Evolutionary conservation across 2,329 filamentous ascomycete species (phyloP).

Genomic region (Paraphoma chrysanthemicola): DNA sequence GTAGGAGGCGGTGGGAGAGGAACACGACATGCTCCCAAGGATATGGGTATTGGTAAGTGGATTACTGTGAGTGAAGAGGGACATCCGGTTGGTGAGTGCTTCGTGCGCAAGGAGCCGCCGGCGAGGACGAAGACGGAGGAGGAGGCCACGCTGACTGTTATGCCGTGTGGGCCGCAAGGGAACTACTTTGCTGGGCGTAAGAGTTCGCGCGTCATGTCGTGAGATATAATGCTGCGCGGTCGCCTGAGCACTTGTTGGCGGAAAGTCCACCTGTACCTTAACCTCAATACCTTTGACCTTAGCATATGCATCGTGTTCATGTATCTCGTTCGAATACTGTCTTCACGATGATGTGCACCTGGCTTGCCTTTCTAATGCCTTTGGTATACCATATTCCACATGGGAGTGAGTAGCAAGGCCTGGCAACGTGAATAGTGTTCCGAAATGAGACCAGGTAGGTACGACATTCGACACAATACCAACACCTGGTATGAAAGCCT

Average conservation of each 20-base stretch:
- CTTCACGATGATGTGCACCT: neutral
- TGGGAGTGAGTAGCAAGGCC: too few species aligned
- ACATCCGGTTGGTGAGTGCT: constrained; percentile 73
- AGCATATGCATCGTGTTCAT: neutral
- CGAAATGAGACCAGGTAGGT: too few species aligned
- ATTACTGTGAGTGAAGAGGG: constrained; percentile 68
- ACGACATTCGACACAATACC: too few species aligned
- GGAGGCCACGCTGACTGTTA: neutral
- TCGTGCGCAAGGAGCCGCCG: constrained; percentile 53
- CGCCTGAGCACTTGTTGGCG: neutral
- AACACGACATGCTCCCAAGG: constrained; percentile 64
- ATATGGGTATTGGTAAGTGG: constrained; percentile 76
- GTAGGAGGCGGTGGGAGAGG: constrained; percentile 80
- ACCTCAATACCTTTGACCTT: neutral
- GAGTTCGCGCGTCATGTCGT: neutral
- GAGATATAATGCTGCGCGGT: neutral
- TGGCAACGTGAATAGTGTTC: too few species aligned
- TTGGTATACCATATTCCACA: too few species aligned
- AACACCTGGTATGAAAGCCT: too few species aligned
- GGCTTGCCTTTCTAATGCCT: neutral
- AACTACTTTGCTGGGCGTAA: constrained; percentile 4
- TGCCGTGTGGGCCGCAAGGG: constrained; percentile 3
- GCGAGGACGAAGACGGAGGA: constrained; percentile 23
- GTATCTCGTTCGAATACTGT: neutral
- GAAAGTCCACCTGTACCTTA: neutral